Evolutionary conservation across 2,329 filamentous ascomycete species (phyloP), one percentile per base, ranked within the genome.

Genomic region (Scedosporium dehoogii): DNA sequence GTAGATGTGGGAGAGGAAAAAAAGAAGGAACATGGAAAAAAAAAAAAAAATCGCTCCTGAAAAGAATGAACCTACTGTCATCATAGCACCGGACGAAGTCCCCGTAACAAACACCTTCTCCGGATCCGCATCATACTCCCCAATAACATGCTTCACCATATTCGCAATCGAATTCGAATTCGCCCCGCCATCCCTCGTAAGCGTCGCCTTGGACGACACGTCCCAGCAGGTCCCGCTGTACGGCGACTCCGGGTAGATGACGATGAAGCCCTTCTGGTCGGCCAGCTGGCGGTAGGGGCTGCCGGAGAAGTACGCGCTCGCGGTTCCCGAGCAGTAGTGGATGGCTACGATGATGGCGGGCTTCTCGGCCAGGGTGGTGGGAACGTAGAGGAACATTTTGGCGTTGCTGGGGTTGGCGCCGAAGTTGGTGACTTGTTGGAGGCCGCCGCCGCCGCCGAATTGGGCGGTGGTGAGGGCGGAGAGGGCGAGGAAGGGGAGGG

Each of bases 211-310:
- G 21, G 78, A 81, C 14, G 78, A 78, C 2, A 85, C 83, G 64
- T 87, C 84, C 81, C 82, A 86, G 73, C 83, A 86, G 25, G 71
- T 73, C 12, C 74, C 81, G n/a, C 70, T 70, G 66, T 81, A 78
- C 0, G 81, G 80, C 2, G 41, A 51, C 59, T 61, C 59, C 25
- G 59, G 59, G 59, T 83, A 86, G 68, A 86, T 81, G 64, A 82
- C 77, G 38, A 78, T 73, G 65, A 76, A 76, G 53, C 76, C 76
- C 64, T 78, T 70, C 59, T 72, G 67, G 65, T 77, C 74, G n/a
- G 74, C 71, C 4, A 75, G 71, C 46, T 68, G 67, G 14, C 76
- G 76, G 68, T 84, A 86, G 0, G 79, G 79, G 0, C 77, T 79
- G 48, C 73, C 72, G 14, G 65, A 67, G 73, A 78, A 82, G 70